Evolutionary conservation across 2,329 filamentous ascomycete genomes (phyloP).

Genomic region (Stagonosporopsis cucurbitacearum): DNA sequence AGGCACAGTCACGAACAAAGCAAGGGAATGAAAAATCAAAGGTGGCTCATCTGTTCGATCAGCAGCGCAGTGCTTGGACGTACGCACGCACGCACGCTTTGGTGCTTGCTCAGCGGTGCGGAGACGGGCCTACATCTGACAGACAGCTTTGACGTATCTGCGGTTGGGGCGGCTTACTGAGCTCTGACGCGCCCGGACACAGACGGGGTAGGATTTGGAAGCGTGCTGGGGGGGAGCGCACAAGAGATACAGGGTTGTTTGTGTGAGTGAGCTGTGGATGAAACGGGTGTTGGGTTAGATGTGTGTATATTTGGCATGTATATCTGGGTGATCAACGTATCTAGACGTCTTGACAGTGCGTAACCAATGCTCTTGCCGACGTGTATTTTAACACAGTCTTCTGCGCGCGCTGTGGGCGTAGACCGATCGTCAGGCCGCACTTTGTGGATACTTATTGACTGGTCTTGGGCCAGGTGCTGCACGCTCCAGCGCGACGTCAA

Average conservation of each 20-base stretch:
- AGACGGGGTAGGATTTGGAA: constrained; percentile 54
- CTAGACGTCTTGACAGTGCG: background rate
- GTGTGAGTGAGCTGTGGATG: constrained; percentile 38
- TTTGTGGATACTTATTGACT: background rate
- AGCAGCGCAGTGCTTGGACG: constrained; percentile 50
- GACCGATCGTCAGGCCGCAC: background rate
- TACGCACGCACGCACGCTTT: constrained; percentile 70
- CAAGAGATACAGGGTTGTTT: constrained; percentile 68
- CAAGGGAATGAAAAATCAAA: constrained; percentile 59
- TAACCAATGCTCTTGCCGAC: background rate
- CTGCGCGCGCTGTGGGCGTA: background rate
- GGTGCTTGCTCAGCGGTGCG: constrained; percentile 48
- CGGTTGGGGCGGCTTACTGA: constrained; percentile 46
- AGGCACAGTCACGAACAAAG: constrained; percentile 66
- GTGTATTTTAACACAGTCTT: too few species aligned
- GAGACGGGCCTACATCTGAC: background rate
- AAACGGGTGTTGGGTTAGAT: background rate
- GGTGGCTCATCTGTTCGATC: constrained; percentile 48
- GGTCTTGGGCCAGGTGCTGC: constrained; percentile 6
- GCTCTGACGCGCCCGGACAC: constrained; percentile 48
- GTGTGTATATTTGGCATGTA: background rate
- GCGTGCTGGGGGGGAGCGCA: constrained; percentile 58
- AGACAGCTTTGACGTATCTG: constrained; percentile 12
- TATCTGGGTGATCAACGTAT: constrained; percentile 2
- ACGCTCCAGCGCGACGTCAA: constrained; percentile 6